A percentile compares a stretch with the other conserved stretches of the same genome.
phyloP scores from a whole-genome alignment of 106 monocot genomes.

The Acorus calamus region DNA sequence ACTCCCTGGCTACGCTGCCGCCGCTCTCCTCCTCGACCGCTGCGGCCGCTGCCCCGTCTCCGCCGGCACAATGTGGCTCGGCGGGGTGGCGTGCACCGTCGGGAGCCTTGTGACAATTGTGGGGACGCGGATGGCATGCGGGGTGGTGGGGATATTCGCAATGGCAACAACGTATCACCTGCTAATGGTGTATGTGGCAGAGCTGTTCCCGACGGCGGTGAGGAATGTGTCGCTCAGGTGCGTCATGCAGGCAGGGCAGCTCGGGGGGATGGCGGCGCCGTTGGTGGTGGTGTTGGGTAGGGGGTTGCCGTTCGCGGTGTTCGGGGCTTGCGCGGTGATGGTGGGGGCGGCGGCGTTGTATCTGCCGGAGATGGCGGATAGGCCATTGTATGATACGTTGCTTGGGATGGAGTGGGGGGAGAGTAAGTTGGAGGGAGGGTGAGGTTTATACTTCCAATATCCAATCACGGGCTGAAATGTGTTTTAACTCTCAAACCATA shows the following conservation, averaged over 20 bases:
- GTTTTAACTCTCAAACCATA: too few species aligned
- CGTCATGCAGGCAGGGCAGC: constrained; percentile 19
- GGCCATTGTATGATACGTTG: constrained; percentile 11
- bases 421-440: constrained; percentile 10
- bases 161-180: neutral
- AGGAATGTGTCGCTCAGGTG: constrained; percentile 22
- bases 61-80: constrained; percentile 1
- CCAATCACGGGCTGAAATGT: too few species aligned
- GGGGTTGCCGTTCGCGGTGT: constrained; percentile 7
- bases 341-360: constrained; percentile 3
- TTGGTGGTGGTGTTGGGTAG: constrained; percentile 14
- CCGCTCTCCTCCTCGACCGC: neutral
- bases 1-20: neutral
- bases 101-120: neutral
- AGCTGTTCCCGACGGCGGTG: constrained; percentile 15
- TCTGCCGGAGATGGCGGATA: constrained; percentile 7
- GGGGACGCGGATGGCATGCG: constrained; percentile 3
- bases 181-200: constrained; percentile 1
- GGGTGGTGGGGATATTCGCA: constrained; percentile 5
- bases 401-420: constrained; percentile 4
- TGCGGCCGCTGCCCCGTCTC: neutral
- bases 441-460: neutral
- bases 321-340: constrained; percentile 7
- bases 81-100: neutral
- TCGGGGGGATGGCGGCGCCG: constrained; percentile 22